Conservation (phyloP, 495 filamentous ascomycete genomes). For the Parmelia sp. region DNA sequence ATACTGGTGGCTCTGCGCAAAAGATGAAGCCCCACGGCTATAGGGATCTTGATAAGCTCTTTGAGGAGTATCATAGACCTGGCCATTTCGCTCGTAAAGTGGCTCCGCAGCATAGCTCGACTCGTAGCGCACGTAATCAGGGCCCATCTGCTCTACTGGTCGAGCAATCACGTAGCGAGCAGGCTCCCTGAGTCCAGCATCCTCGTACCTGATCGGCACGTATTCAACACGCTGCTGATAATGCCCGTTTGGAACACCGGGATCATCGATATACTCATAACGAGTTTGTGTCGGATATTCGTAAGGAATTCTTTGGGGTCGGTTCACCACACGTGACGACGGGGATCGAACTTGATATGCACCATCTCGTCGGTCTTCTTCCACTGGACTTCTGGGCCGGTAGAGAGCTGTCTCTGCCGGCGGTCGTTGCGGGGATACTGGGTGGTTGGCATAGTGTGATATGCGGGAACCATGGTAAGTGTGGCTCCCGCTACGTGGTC, state of each 20-base stretch:
- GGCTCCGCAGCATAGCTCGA: constrained; percentile 15
- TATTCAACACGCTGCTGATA: constrained; percentile 24
- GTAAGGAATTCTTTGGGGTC: constrained; percentile 17
- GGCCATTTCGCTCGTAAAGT: constrained; percentile 24
- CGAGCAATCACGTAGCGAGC: constrained; percentile 23
- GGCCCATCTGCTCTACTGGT: constrained; percentile 16
- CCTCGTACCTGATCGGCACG: constrained; percentile 19
- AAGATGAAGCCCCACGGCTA: neutral
- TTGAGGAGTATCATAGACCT: constrained; percentile 22
- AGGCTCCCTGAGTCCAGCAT: constrained; percentile 12
- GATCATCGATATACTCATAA: constrained; percentile 24
- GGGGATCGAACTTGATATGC: constrained; percentile 22
- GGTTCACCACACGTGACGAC: constrained; percentile 14
- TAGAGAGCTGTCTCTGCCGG: constrained; percentile 23
- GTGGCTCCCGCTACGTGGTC: constrained; percentile 11
- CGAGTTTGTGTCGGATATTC: constrained; percentile 18
- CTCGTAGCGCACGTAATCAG: constrained; percentile 23
- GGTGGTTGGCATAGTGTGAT: constrained; percentile 12
- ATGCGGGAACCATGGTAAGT: constrained; percentile 9
- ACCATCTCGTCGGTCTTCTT: constrained; percentile 15
- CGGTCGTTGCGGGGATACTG: constrained; percentile 24
- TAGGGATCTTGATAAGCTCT: constrained; percentile 13
- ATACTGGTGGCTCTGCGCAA: constrained; percentile 6
- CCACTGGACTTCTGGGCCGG: constrained; percentile 22
- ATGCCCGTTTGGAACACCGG: constrained; percentile 12